Evolutionary conservation across 495 filamentous ascomycete genomes (phyloP), one percentile per base, ranked within the genome.

Genomic region (Xylaria bambusicola): DNA sequence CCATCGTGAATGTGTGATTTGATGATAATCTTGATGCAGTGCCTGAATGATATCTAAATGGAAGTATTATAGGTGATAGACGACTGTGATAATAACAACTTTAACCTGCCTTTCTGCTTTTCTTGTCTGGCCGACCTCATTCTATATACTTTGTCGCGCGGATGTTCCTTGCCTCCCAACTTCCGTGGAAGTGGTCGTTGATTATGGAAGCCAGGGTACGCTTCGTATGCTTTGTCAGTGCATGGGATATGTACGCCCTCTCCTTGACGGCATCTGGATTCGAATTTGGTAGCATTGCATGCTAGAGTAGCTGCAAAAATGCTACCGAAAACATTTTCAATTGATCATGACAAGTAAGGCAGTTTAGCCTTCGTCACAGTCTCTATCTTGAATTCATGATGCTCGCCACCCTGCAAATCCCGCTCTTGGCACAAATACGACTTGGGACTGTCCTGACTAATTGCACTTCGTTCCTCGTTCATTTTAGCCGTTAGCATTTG

Each of bases 191-290:
- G 5, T 21, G 13, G 20, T 17, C 4, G 0, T 52, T 38, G 49
- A 38, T 52, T 52, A 52, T 21, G 17, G 18, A 52, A 17, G 8
- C 7, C 1, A 21, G 41, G 3, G 15, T 23, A 17, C 31, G 20
- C 3, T 35, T 18, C n/a, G 38, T n/a, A 6, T 40, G 20, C n/a
- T 52, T 38, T 52, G 21, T 40, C 33, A 52, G 23, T 6, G 7
- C 31, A 26, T n/a, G n/a, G n/a, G 6, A n/a, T 17, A 17, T 52
- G 26, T 40, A 9, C 49, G 49, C 49, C 49, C 33, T 52, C n/a
- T 24, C 10, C 21, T 38, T 10, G 20, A 52, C 49, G 31, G n/a
- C 26, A 52, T 15, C 31, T 38, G 29, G 31, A 7, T 35, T 33
- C 27, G 6, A 2, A 35, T 49, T 21, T 33, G 6, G 46, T 26